Evolutionary conservation across 371 early-diverging fungal genomes (phyloP).

Genomic region (Smittium culicis): DNA sequence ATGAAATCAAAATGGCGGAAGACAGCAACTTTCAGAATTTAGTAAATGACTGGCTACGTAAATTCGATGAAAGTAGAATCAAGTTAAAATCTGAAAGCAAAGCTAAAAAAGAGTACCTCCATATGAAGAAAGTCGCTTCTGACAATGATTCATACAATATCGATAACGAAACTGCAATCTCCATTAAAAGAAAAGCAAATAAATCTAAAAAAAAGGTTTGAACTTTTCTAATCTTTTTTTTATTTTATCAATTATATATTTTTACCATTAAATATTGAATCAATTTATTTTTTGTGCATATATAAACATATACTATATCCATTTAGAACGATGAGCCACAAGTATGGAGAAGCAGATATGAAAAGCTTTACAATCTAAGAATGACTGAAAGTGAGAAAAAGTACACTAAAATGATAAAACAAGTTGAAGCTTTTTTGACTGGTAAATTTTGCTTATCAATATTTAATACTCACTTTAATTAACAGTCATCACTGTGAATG

Average conservation of each 20-base stretch:
- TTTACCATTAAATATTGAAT: too few species aligned
- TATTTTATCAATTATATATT: not conserved
- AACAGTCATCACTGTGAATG: too few species aligned
- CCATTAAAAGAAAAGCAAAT: too few species aligned
- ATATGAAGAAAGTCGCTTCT: not conserved
- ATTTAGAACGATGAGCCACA: not conserved
- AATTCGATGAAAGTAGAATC: not conserved
- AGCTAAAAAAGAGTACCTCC: not conserved
- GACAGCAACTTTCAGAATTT: not conserved
- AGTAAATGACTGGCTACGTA: not conserved
- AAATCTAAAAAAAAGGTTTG: too few species aligned
- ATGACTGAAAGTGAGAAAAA: not conserved
- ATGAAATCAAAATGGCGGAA: not conserved
- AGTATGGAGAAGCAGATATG: slow-evolving; percentile 1
- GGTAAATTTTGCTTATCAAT: too few species aligned
- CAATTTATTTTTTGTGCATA: too few species aligned
- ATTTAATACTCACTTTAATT: too few species aligned
- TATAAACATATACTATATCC: not conserved
- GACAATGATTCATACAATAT: too few species aligned
- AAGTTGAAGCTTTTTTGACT: not conserved
- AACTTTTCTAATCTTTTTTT: not conserved
- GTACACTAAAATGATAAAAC: slow-evolving; percentile 3
- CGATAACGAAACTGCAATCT: too few species aligned
- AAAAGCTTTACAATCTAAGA: slow-evolving; percentile 6
- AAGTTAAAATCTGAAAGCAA: not conserved